Evolutionary conservation across 129 eudicot genomes (phyloP), one percentile per base, ranked within the genome.

Genomic region (Flaveria bidentis): DNA sequence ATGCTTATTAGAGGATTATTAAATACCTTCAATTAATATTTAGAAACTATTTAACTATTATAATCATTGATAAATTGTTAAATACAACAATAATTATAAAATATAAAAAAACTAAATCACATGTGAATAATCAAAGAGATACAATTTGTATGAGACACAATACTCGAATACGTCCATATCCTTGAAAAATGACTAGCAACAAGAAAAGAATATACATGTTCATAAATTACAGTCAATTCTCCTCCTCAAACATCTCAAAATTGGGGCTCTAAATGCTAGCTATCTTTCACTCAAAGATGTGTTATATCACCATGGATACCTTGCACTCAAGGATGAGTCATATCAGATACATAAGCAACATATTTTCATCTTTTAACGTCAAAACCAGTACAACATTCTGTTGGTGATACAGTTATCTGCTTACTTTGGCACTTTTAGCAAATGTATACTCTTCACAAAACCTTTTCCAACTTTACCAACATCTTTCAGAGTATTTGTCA

Each of bases 391-490:
- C 69, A 76, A 76, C 85, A 81, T 81, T 39, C 51, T 60, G 8
- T 68, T 63, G 36, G 25, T 75, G 28, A 20, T n/a, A 23, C 23
- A n/a, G 52, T 81, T 36, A 67, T 78, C 76, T 53, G 74, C 76
- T 74, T 75, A 72, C 82, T 80, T 93, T 36, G 92, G 96, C 49
- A 79, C 89, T 81, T 90, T 93, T 51, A 88, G 89, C 73, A 84
- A 82, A 87, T 88, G 76, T 70, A 93, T 50, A 76, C 90, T 87
- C 86, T 86, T 87, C 33, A 93, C 96, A 57, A 93, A 87, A 75
- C 98, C 98, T 88, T 91, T 93, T 53, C 98, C 98, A 25, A 77
- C 84, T 82, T 88, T 71, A 73, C 98, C 97, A 57, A 87, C 87
- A 42, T 82, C 84, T 86, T 83, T 88, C 57, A 93, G 75, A 15